These are phyloP conservation scores for Saccharomycopsis sp. DNA, from an alignment of 805 yeast species.

Conservation along the genomic window DNA sequence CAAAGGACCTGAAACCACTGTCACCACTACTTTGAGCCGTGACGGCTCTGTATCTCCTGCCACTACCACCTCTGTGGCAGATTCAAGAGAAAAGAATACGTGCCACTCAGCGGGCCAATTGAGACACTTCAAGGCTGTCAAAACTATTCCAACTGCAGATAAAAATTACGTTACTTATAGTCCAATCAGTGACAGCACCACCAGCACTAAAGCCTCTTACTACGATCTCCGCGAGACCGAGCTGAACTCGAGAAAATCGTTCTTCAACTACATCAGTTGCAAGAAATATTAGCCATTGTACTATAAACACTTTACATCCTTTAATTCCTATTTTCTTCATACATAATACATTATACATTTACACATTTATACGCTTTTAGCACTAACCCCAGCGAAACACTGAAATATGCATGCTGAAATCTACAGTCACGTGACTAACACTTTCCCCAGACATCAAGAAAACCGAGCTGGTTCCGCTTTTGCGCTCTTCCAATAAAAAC, in stretches of 20 bases:
- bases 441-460: too few species aligned
- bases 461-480: background rate
- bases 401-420: too few species aligned
- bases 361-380: too few species aligned
- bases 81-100: background rate
- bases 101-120: conserved; percentile 4
- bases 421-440: too few species aligned
- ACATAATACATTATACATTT: too few species aligned
- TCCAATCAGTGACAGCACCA: background rate
- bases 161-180: background rate
- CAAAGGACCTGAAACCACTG: background rate
- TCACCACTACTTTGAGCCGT: background rate
- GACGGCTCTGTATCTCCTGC: background rate
- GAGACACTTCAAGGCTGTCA: conserved; percentile 7
- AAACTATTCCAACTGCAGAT: conserved; percentile 1
- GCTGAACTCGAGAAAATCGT: conserved; percentile 6
- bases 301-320: too few species aligned
- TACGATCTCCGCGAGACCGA: conserved; percentile 1
- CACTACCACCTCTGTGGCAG: background rate
- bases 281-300: background rate
- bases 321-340: too few species aligned
- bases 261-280: conserved; percentile 9
- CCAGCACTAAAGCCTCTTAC: background rate
- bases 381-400: too few species aligned
- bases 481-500: conserved; percentile 1